Conservation (phyloP, 2,329 filamentous ascomycete genomes). For the Aureobasidium mangrovei region DNA sequence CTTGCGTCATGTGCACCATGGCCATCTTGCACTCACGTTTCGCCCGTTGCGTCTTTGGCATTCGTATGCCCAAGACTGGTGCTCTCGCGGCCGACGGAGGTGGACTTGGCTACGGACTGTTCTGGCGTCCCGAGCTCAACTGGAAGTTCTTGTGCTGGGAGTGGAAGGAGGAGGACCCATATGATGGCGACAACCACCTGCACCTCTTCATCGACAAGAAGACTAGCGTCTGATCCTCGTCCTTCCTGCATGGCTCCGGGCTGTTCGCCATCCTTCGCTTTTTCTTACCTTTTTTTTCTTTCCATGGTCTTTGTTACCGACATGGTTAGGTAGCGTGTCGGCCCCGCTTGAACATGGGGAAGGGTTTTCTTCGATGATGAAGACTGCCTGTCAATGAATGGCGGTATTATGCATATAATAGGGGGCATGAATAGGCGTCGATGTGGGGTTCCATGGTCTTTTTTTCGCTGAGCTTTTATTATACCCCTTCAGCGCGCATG, state of each 20-base stretch:
- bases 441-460: neutral
- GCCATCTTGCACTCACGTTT: conserved; percentile 90
- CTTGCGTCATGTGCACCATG: conserved; percentile 96
- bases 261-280: neutral
- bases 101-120: conserved; percentile 49
- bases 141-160: conserved; percentile 81
- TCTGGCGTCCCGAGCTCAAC: conserved; percentile 67
- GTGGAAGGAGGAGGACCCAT: conserved; percentile 16
- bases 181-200: conserved; percentile 12
- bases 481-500: conserved; percentile 7
- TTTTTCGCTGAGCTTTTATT: conserved; percentile 2
- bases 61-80: conserved; percentile 71
- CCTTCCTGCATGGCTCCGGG: neutral
- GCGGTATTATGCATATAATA: conserved; percentile 9
- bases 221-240: conserved; percentile 7
- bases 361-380: conserved; percentile 1
- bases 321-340: conserved; percentile 14
- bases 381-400: conserved; percentile 10
- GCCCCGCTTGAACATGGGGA: conserved; percentile 5
- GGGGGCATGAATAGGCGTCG: conserved; percentile 9
- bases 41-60: conserved; percentile 71
- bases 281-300: neutral
- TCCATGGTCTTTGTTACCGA: conserved; percentile 12
- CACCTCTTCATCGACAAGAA: conserved; percentile 14
- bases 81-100: conserved; percentile 64